Evolutionary conservation across 495 filamentous ascomycete genomes (phyloP), one percentile per base, ranked within the genome.

Genomic region (Talaromyces stipitatus): DNA sequence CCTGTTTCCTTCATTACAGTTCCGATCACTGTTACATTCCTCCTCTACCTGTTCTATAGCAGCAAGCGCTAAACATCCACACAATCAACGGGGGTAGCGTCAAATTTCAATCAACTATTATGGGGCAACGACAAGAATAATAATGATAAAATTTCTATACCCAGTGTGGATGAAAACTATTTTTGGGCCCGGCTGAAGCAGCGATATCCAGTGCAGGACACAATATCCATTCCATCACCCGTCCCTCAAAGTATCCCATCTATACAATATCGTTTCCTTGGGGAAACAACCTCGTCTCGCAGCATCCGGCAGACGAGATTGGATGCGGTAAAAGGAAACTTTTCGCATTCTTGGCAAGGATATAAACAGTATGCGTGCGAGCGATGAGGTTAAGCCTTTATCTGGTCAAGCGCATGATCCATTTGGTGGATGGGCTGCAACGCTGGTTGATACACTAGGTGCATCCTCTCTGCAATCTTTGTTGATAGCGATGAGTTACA

Each of bases 371-470:
- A 83, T 61, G 88, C 88, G 1, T 90, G 87, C 74, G 56, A 76
- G 80, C 38, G 89, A 92, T 61, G 87, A 89, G 55, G 69, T 91
- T 9, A 69, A 67, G 46, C 89, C 89, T 1, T 56, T 89, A 1
- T 77, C 77, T 0, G 81, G 75, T 4, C 61, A 62, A n/a, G 77
- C 62, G 66, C 23, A 69, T 70, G 74, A 94, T 64, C 83, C 81
- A 1, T 91, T 94, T 61, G 88, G 85, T 60, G 87, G 86, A 18
- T 95, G 50, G 50, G 50, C 27, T 33, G 86, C 88, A 2, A 92
- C 88, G 3, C 65, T 96, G 50, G 85, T 95, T 9, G 91, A 95
- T 69, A 73, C 85, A 16, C 10, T 54, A 14, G 48, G 48, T 51
- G 29, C 6, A n/a, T n/a, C n/a, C n/a, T n/a, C n/a, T n/a, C 2